phyloP scores from a whole-genome alignment of 176 grass and related monocot species.

The Zea luxurians region DNA sequence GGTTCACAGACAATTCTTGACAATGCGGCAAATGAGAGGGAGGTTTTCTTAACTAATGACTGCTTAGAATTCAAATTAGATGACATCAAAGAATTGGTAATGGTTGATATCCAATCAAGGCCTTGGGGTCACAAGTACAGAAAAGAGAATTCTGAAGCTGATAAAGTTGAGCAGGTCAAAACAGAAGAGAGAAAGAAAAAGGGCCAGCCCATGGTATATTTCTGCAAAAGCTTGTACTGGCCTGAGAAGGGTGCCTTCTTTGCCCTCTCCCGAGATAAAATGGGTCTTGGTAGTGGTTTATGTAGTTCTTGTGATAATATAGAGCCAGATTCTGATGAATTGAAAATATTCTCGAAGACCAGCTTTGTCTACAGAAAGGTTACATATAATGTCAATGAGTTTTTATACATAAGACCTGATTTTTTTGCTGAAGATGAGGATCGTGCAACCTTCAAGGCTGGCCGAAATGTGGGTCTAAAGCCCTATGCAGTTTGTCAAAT shows the following conservation, averaged over 20 bases:
- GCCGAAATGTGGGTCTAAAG: slow-evolving; percentile 92
- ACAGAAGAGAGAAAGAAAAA: slow-evolving; percentile 89
- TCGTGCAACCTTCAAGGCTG: slow-evolving; percentile 71
- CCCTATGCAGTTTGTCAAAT: slow-evolving; percentile 86
- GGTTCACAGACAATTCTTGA: slow-evolving; percentile 82
- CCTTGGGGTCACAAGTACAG: slow-evolving; percentile 89
- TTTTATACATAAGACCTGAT: slow-evolving; percentile 73
- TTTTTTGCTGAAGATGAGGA: slow-evolving; percentile 66
- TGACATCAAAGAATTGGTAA: slow-evolving; percentile 69
- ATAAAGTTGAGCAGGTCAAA: slow-evolving; percentile 64
- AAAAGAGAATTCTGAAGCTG: slow-evolving; percentile 73
- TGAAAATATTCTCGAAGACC: slow-evolving; percentile 60
- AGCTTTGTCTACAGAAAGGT: slow-evolving; percentile 66
- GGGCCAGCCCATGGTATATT: slow-evolving; percentile 73
- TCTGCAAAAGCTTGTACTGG: slow-evolving; percentile 87
- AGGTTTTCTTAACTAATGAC: slow-evolving; percentile 83
- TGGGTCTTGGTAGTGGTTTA: slow-evolving; percentile 79
- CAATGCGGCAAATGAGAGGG: slow-evolving; percentile 96
- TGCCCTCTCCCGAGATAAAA: slow-evolving; percentile 60
- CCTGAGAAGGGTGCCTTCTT: slow-evolving; percentile 93
- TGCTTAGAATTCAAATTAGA: slow-evolving; percentile 89
- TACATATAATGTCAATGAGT: slow-evolving; percentile 75
- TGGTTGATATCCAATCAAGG: slow-evolving; percentile 69
- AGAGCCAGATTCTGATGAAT: slow-evolving; percentile 56
- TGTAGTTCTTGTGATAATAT: slow-evolving; percentile 76